Percentiles rank a stretch among this genome's conserved stretches.
Conservation (phyloP, 1,284 basidiomycete genomes). For the Clitocybe nebularis region DNA sequence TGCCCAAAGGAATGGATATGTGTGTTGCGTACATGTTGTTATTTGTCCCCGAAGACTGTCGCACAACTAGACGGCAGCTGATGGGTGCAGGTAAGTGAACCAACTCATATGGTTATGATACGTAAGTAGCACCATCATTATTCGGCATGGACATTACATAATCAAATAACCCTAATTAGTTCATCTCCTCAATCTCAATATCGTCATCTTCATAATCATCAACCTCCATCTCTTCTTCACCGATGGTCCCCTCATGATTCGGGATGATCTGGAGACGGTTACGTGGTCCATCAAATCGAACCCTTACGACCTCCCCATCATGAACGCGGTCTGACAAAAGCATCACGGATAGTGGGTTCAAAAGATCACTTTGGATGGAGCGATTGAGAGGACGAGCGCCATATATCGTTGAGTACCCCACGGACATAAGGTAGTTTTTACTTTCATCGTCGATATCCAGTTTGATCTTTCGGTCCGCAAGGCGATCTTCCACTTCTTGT, state of each 20-base stretch:
- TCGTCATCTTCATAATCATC: conserved; percentile 47
- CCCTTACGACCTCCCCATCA: conserved; percentile 76
- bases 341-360: conserved; percentile 89
- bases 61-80: too few species aligned
- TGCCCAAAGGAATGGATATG: conserved; percentile 43
- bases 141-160: too few species aligned
- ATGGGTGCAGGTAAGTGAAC: too few species aligned
- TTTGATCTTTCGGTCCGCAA: conserved; percentile 76
- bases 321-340: conserved; percentile 82
- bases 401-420: conserved; percentile 83
- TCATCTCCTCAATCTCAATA: conserved; percentile 78
- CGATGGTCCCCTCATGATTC: conserved; percentile 71
- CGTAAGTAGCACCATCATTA: too few species aligned
- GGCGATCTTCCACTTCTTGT: conserved; percentile 64
- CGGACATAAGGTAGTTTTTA: conserved; percentile 79
- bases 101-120: too few species aligned
- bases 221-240: conserved; percentile 56
- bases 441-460: conserved; percentile 75
- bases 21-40: conserved; percentile 18
- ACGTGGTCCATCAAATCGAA: conserved; percentile 80
- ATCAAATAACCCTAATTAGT: too few species aligned
- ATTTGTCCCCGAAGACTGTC: too few species aligned
- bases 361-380: conserved; percentile 88
- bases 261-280: conserved; percentile 81
- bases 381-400: conserved; percentile 92